Evolutionary conservation across 257 asterid genomes (phyloP), one percentile per base, ranked within the genome.

Genomic region (Eustoma russellianum): DNA sequence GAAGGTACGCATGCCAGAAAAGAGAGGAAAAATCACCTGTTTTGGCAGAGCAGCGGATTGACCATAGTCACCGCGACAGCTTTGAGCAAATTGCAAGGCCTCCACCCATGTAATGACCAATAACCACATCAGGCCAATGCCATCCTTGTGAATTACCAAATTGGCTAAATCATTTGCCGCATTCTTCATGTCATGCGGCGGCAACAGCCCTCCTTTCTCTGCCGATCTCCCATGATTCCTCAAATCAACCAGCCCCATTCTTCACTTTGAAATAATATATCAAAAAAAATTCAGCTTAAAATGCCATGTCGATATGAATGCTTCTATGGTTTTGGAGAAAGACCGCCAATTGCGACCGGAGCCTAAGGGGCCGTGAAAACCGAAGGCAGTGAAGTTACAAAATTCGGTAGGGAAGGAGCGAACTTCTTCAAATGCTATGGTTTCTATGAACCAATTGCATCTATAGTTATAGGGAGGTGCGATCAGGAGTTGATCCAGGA

Each of bases 41-140:
- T 77, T 91, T 50, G 94, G 95, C 56, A 80, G 68, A 46, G 66
- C 59, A 70, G 62, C 78, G 5, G 58, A 52, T 46, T 73, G 62
- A 15, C 95, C 94, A 33, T 70, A 90, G 54, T 66, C 73, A 14
- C 96, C 95, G 30, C 67, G 70, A 68, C 94, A 85, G 63, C 87
- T 82, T 63, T 76, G 79, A 14, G 82, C 88, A 50, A 80, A 92
- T 64, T 92, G 94, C 77, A 92, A 63, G n/a, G 95, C 94, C 87
- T 10, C 98, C 98, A 17, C 98, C 98, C 88, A 92, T 64, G 43
- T 97, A 92, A 66, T 92, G 98, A 12, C 97, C 98, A 13, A 92
- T 75, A 41, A 92, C 94, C 17, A 81, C 94, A 69, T 88, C 97
- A 10, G 97, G 98, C 91, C 86, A 88, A 51, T 67, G 70, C 97